These are phyloP conservation scores for Eragrostis nindensis DNA, from an alignment of 176 grass and related monocot genomes.

Conservation along the genomic window DNA sequence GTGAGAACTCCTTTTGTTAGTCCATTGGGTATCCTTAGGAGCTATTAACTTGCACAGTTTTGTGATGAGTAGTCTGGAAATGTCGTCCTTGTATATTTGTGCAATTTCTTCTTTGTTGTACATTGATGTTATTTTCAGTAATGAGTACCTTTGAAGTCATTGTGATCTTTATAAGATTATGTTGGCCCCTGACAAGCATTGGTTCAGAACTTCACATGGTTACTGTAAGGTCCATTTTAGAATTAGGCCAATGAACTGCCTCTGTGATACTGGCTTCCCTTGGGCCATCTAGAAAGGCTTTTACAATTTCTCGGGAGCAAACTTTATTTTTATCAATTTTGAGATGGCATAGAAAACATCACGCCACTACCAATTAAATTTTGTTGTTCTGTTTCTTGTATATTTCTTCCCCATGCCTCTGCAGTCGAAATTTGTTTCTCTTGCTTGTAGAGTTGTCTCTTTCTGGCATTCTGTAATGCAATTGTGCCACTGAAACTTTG, in stretches of 20 bases:
- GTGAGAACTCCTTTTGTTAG: neutral
- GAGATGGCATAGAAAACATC: neutral
- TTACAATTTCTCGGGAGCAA: neutral
- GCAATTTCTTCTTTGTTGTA: neutral
- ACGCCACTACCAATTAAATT: neutral
- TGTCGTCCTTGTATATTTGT: neutral
- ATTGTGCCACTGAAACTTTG: neutral
- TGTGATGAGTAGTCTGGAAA: neutral
- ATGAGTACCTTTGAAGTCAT: neutral
- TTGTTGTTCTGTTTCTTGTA: constrained; percentile 2
- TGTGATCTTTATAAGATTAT: neutral
- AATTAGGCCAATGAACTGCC: neutral
- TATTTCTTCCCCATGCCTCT: neutral
- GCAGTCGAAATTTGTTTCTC: neutral
- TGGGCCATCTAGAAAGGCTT: neutral
- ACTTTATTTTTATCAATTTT: neutral
- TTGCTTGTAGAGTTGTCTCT: constrained; percentile 6
- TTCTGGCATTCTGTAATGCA: neutral
- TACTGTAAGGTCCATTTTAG: too few species aligned
- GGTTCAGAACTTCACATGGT: too few species aligned
- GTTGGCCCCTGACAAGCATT: too few species aligned
- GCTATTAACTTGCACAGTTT: too few species aligned
- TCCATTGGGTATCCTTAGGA: neutral
- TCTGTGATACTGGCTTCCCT: neutral
- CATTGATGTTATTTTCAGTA: neutral